Evolutionary conservation across 371 early-diverging fungal genomes (phyloP).

Genomic region (Apophysomyces elegans): DNA sequence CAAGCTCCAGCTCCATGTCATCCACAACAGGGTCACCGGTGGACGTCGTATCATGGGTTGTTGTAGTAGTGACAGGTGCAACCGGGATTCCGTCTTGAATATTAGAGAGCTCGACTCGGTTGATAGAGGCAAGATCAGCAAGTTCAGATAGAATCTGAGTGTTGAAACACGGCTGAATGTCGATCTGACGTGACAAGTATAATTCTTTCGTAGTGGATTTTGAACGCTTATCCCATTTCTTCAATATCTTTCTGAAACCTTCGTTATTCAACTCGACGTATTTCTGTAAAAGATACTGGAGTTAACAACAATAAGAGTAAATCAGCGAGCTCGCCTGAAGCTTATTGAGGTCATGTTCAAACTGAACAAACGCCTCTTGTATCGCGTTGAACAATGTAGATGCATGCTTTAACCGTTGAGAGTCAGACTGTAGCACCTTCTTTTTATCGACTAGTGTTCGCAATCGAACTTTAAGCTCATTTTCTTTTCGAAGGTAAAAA

Average conservation of each 20-base stretch:
- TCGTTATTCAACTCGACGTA: slow-evolving; percentile 95
- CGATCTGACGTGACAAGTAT: slow-evolving; percentile 92
- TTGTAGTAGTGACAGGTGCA: slow-evolving; percentile 17
- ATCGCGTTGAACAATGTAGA: slow-evolving; percentile 69
- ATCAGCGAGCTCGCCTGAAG: slow-evolving; percentile 70
- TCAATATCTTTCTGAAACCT: slow-evolving; percentile 95
- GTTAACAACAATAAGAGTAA: background rate
- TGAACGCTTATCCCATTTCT: slow-evolving; percentile 98
- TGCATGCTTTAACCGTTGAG: slow-evolving; percentile 57
- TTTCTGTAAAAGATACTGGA: slow-evolving; percentile 56
- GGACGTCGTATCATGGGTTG: slow-evolving; percentile 10
- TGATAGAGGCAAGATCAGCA: slow-evolving; percentile 78
- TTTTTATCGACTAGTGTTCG: slow-evolving; percentile 82
- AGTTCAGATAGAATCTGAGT: slow-evolving; percentile 87
- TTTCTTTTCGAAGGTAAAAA: slow-evolving; percentile 83
- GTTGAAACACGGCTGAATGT: slow-evolving; percentile 96
- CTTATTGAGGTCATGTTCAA: slow-evolving; percentile 92
- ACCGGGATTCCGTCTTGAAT: slow-evolving; percentile 50
- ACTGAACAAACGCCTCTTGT: slow-evolving; percentile 87
- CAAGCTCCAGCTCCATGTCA: slow-evolving; percentile 69
- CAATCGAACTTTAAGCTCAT: slow-evolving; percentile 78
- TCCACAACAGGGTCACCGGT: slow-evolving; percentile 46
- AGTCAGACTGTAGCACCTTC: slow-evolving; percentile 65
- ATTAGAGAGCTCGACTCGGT: slow-evolving; percentile 65
- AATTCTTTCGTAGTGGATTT: slow-evolving; percentile 94